Base-by-base conservation (phyloP, 139 green algal species). In the Diplosphaera chodatii region DNA sequence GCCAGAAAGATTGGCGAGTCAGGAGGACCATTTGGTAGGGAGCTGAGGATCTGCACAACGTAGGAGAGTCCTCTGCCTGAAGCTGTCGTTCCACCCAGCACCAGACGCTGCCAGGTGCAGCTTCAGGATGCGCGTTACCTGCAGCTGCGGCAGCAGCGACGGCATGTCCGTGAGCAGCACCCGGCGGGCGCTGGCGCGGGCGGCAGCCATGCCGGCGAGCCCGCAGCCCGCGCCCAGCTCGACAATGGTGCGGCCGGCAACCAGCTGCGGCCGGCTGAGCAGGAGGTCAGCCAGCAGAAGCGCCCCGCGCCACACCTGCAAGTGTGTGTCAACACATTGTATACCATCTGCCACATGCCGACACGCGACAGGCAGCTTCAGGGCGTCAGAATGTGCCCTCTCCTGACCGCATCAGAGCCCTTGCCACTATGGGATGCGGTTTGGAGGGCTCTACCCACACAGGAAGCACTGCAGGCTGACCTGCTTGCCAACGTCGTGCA, bases 171-270 rank as follows among this genome's bases (percentile, higher is more conserved):
- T 75, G 4, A 79, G 63, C 25, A 79, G 20, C 25, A 71, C 74
- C 28, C 22, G 30, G 5, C n/a, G 4, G 3, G 63, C 68, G 30
- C 41, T 37, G 1, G 8, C 21, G 13, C 8, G 48, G 3, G 68
- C 74, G 30, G 63, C 63, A 18, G 66, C n/a, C 5, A 79, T 67
- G 63, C 74, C 73, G 3, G 63, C 63, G 2, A 79, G 31, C 21
- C 74, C 74, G 2, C 67, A 63, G 1, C 74, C 74, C 10, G 74
- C 74, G 1, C 74, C 74, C 1, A 79, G 33, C 63, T 79, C 74
- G 6, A 68, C 25, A 2, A 74, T 41, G 28, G 27, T 63, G 1
- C 15, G 1, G 16, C 32, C 68, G 29, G n/a, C 10, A 1, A 79
- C 32, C 63, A 68, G 40, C n/a, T 67, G 29, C 32, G 33, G 32